A percentile compares a stretch with the other conserved stretches of the same genome.
Conservation (phyloP, 169 alveolate species). For the Plasmodium gaboni region DNA sequence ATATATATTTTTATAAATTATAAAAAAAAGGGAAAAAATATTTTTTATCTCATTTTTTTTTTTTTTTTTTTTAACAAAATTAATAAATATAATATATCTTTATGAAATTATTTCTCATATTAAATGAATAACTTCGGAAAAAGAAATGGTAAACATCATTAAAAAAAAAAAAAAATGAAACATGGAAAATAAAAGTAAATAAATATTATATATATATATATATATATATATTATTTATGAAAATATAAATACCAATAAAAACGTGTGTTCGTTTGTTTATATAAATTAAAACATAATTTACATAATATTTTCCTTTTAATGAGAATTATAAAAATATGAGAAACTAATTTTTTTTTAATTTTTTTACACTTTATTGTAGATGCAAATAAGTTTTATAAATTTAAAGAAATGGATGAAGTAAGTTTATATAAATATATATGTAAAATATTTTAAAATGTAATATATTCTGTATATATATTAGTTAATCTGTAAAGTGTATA, state of each 20-base stretch:
- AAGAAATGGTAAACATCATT: constrained; percentile 59
- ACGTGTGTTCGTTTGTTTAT: neutral
- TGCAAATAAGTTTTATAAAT: constrained; percentile 64
- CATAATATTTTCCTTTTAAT: constrained; percentile 4
- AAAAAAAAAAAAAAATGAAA: neutral
- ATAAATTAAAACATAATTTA: neutral
- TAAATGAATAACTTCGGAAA: constrained; percentile 63
- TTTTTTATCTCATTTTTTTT: constrained; percentile 5
- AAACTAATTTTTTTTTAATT: constrained; percentile 3
- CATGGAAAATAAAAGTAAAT: neutral
- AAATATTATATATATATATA: neutral
- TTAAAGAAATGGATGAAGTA: constrained; percentile 76
- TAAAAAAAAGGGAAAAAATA: neutral
- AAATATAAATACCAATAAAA: neutral
- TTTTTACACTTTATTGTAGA: constrained; percentile 20
- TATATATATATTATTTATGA: neutral
- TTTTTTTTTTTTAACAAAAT: constrained; percentile 29
- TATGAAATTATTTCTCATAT: constrained; percentile 17
- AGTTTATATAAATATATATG: constrained; percentile 7
- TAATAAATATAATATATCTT: constrained; percentile 4
- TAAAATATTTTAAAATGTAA: neutral
- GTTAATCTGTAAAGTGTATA: neutral
- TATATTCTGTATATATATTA: neutral
- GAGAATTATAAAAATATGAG: constrained; percentile 4
- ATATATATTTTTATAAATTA: too few species aligned